These are phyloP conservation scores for Syzygium oleosum DNA, from an alignment of 345 rosid genomes.

Conservation along the genomic window DNA sequence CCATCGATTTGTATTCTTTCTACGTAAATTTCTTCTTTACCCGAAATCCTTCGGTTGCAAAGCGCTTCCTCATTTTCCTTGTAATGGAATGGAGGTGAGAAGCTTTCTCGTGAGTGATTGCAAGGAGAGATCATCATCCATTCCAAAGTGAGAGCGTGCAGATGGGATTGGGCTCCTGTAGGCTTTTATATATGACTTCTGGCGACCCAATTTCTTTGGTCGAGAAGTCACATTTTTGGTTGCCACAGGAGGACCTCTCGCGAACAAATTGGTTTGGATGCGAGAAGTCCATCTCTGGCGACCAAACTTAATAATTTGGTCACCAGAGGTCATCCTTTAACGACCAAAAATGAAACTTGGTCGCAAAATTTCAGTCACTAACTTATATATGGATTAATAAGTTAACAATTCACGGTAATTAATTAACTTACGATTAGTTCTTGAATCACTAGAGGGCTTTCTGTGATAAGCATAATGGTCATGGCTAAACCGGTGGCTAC, in stretches of 20 bases:
- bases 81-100: neutral
- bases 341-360: neutral
- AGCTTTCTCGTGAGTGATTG: neutral
- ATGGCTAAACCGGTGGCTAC: constrained; percentile 5
- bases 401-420: neutral
- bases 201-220: too few relatives aligned
- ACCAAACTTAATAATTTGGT: too few relatives aligned
- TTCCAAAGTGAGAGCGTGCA: neutral
- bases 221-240: too few relatives aligned
- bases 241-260: too few relatives aligned
- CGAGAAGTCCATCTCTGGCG: too few relatives aligned
- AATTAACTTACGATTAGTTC: neutral
- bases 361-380: neutral
- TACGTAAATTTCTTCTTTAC: neutral
- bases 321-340: too few relatives aligned
- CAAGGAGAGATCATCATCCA: neutral
- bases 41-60: neutral
- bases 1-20: constrained; percentile 5
- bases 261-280: too few relatives aligned
- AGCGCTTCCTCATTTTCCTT: constrained; percentile 27
- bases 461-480: constrained; percentile 1
- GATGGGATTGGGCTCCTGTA: too few relatives aligned
- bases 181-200: too few relatives aligned
- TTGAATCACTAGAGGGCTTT: constrained; percentile 2
- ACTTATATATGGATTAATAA: neutral